These are phyloP conservation scores for Paraphaeosphaeria minitans DNA, from an alignment of 2,329 filamentous ascomycete genomes.

Conservation along the genomic window DNA sequence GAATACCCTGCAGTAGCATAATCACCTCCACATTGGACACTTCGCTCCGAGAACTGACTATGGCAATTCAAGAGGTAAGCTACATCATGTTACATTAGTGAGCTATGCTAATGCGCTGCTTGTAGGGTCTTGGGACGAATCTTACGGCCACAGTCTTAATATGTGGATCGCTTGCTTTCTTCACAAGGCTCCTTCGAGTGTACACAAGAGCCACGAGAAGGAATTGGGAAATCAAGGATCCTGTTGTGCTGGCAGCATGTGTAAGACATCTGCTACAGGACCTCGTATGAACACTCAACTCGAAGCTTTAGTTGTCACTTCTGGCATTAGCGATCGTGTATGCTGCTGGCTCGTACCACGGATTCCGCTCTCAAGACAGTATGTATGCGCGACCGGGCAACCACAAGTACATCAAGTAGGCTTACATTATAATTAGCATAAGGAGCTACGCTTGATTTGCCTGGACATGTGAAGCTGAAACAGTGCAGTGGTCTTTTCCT, in stretches of 20 bases:
- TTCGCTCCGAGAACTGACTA: background rate
- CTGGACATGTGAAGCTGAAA: slow-evolving; percentile 1
- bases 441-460: background rate
- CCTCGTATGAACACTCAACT: too few relatives aligned
- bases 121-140: slow-evolving; percentile 20
- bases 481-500: slow-evolving; percentile 43
- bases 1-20: background rate
- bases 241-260: slow-evolving; percentile 29
- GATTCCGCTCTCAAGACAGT: slow-evolving; percentile 37
- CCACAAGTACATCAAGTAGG: slow-evolving; percentile 17
- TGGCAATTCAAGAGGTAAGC: slow-evolving; percentile 17
- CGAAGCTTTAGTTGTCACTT: slow-evolving; percentile 25
- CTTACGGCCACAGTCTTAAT: slow-evolving; percentile 27
- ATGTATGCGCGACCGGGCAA: slow-evolving; percentile 21
- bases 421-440: slow-evolving; percentile 24
- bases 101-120: background rate
- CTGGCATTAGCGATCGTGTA: slow-evolving; percentile 33
- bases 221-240: slow-evolving; percentile 39
- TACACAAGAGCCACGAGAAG: slow-evolving; percentile 23
- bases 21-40: background rate
- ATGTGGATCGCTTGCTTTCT: slow-evolving; percentile 21
- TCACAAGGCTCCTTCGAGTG: slow-evolving; percentile 22
- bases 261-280: slow-evolving; percentile 13
- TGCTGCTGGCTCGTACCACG: slow-evolving; percentile 37
- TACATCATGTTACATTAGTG: background rate